Base-by-base conservation (phyloP, 2,329 filamentous ascomycete species). In the Penicillium capsulatum region DNA sequence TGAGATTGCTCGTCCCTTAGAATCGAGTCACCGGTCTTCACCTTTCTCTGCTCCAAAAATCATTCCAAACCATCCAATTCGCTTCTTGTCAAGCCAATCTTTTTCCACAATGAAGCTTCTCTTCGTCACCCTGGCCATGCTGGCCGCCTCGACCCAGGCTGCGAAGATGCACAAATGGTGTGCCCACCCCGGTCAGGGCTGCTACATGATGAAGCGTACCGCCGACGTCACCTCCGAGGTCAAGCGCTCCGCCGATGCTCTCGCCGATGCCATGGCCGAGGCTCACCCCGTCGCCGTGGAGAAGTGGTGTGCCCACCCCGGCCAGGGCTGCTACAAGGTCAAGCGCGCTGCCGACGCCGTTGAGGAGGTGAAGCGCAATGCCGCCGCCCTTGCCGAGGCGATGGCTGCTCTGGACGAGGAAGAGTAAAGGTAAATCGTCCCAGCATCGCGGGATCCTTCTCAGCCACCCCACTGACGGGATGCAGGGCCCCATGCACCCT, bases 321-420 rank as follows among this genome's bases (percentile, higher is more conserved):
- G 59, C 14, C 54, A 65, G 38, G 53, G 55, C 19, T 67, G 65
- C 45, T 82, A 81, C 52, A 84, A 79, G 17, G 76, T 81, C 52
- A 72, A 73, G 48, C 80, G 84, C 54, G 81, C 82, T 20, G 81
- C 81, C 33, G 73, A 75, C 56, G 79, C 80, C 4, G 84, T 84
- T 59, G 73, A 81, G 54, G 67, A 76, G 20, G 54, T 60, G 32
- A 60, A 60, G 45, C 59, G 58, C 47, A 54, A 59, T 26, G 55
- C 57, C 31, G 58, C 62, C 35, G 58, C 55, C 22, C 54, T 63
- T 19, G 56, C 57, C 2, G 44, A 56, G n/a, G 58, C 59, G 17
- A 57, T 63, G 55, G 57, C 58, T 45, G 55, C 51, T 19, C 44
- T 63, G 28, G 52, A 59, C 15, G 49, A 56, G 20, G 50, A 58